Percentiles rank a stretch among this genome's conserved stretches.
These are phyloP conservation scores for Daucus carota DNA, from an alignment of 129 eudicot genomes.

Conservation along the genomic window DNA sequence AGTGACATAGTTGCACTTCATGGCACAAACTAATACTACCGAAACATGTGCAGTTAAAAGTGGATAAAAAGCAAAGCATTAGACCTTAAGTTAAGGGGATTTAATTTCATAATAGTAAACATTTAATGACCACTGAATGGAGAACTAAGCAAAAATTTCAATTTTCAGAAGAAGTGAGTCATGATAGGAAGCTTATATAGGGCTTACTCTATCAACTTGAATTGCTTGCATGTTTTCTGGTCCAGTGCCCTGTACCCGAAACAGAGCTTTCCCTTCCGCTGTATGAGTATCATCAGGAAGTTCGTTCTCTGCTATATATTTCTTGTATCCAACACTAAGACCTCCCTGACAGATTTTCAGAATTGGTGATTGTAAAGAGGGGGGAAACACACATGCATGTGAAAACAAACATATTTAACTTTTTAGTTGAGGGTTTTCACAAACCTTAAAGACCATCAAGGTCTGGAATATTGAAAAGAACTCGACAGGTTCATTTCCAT, in stretches of 20 bases:
- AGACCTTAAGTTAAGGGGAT: background rate
- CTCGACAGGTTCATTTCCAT: slow-evolving; percentile 77
- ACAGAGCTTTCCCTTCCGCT: slow-evolving; percentile 69
- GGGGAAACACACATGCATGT: background rate
- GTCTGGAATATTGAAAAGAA: slow-evolving; percentile 76
- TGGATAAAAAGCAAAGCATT: background rate
- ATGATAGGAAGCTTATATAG: background rate
- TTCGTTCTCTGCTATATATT: slow-evolving; percentile 62
- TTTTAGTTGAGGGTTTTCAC: slow-evolving; percentile 11
- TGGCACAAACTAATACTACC: background rate
- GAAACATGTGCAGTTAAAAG: background rate
- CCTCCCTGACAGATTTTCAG: slow-evolving; percentile 60
- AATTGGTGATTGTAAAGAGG: slow-evolving; percentile 2
- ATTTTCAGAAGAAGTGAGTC: background rate
- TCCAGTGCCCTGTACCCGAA: slow-evolving; percentile 91
- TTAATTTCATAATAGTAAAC: no score
- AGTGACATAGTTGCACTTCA: background rate
- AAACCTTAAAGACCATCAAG: slow-evolving; percentile 78
- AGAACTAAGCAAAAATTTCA: background rate
- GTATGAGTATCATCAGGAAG: slow-evolving; percentile 65
- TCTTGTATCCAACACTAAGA: slow-evolving; percentile 75
- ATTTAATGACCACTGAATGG: background rate
- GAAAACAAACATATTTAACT: background rate
- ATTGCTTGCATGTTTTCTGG: slow-evolving; percentile 97
- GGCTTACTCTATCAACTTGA: slow-evolving; percentile 83